phyloP scores from a whole-genome alignment of 371 early-diverging fungal genomes.

The Mortierella sp. region DNA sequence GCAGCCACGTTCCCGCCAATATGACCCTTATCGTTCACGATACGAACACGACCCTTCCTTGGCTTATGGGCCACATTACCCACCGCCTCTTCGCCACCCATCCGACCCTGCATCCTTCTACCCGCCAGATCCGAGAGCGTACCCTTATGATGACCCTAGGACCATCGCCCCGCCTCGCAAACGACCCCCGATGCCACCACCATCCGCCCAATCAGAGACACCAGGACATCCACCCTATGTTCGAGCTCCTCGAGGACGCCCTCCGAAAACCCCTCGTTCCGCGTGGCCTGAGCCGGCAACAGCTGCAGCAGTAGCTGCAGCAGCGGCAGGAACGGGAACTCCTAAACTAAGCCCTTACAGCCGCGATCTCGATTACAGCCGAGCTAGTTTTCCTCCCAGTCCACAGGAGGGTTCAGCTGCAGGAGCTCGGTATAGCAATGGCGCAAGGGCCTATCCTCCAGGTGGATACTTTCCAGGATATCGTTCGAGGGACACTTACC shows the following conservation, averaged over 20 bases:
- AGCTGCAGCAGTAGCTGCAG: not conserved
- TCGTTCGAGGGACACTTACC: not conserved
- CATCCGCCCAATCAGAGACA: not conserved
- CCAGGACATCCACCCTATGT: not conserved
- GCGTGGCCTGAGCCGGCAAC: not conserved
- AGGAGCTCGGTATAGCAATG: not conserved
- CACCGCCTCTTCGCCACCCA: not conserved
- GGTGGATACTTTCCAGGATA: slow-evolving; percentile 7
- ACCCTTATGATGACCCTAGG: slow-evolving; percentile 1
- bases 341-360: not conserved
- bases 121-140: not conserved
- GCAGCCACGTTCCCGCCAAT: not conserved
- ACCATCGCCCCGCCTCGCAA: slow-evolving; percentile 9
- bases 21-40: slow-evolving; percentile 1
- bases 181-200: slow-evolving; percentile 1
- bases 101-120: not conserved
- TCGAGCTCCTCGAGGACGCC: slow-evolving; percentile 15
- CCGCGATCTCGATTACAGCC: not conserved
- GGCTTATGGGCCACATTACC: not conserved
- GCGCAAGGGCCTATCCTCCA: not conserved
- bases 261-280: not conserved
- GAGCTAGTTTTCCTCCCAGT: not conserved
- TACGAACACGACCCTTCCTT: slow-evolving; percentile 6
- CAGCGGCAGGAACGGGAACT: too few species aligned
- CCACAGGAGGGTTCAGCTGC: not conserved